These are phyloP conservation scores for Leptodontidium sp. DNA, from an alignment of 2,329 filamentous ascomycete species.

Conservation along the genomic window DNA sequence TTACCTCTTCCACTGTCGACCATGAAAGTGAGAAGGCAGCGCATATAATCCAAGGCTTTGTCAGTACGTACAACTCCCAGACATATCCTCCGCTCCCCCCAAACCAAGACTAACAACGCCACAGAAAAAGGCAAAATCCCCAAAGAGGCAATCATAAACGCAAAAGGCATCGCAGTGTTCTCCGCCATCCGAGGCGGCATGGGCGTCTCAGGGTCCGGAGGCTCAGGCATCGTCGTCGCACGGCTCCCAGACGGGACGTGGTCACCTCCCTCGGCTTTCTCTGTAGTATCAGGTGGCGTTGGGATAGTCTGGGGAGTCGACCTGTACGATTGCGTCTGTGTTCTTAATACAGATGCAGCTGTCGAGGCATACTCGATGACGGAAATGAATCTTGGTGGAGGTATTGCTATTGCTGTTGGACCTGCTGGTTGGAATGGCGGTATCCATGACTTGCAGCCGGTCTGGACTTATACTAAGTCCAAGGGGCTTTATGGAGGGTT, in stretches of 20 bases:
- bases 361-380: constrained; percentile 79
- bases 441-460: constrained; percentile 57
- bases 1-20: constrained; percentile 13
- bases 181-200: constrained; percentile 71
- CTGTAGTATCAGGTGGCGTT: constrained; percentile 80
- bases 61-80: constrained; percentile 16
- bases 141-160: constrained; percentile 67
- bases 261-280: constrained; percentile 84
- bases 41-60: constrained; percentile 27
- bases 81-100: not conserved
- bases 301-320: constrained; percentile 85
- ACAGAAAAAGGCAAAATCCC: constrained; percentile 54
- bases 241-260: constrained; percentile 71
- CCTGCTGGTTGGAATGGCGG: constrained; percentile 54
- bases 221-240: constrained; percentile 70
- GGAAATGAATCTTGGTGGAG: constrained; percentile 79
- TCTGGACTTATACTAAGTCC: constrained; percentile 68
- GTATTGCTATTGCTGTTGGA: constrained; percentile 77
- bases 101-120: constrained; percentile 14
- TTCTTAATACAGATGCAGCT: constrained; percentile 82
- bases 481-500: constrained; percentile 71
- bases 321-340: constrained; percentile 88
- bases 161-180: constrained; percentile 76
- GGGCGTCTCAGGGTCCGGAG: constrained; percentile 55
- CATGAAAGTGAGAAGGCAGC: constrained; percentile 31